A percentile compares a stretch with the other conserved stretches of the same genome.
Evolutionary conservation across 2,329 filamentous ascomycete species (phyloP).

Genomic region (Colletotrichum liriopes): DNA sequence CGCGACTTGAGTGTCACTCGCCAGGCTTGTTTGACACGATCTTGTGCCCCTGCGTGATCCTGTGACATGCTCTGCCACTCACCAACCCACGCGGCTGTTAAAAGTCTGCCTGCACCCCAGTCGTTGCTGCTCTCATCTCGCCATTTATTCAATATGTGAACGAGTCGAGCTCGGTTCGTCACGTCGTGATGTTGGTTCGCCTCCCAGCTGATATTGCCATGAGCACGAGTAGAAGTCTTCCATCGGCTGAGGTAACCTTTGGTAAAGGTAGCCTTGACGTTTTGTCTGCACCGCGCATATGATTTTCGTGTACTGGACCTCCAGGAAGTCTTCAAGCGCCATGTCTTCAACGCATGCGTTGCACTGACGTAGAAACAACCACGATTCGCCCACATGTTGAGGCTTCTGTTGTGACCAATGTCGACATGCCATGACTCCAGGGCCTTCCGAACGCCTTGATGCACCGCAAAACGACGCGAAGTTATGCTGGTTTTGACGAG

Average conservation of each 20-base stretch:
- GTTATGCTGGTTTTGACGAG: conserved; percentile 8
- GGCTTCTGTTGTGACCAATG: not conserved
- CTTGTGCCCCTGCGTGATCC: conserved; percentile 7
- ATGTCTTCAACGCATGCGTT: conserved; percentile 16
- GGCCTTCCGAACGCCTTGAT: conserved; percentile 15
- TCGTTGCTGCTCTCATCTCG: conserved; percentile 26
- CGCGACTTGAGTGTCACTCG: conserved; percentile 28
- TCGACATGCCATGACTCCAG: conserved; percentile 25
- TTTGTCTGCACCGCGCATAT: conserved; percentile 39
- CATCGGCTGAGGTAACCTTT: conserved; percentile 36
- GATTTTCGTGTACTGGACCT: conserved; percentile 34
- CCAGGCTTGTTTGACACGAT: conserved; percentile 24
- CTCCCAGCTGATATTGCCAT: conserved; percentile 26
- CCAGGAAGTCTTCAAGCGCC: conserved; percentile 31
- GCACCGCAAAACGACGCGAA: conserved; percentile 25
- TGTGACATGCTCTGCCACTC: conserved; percentile 42
- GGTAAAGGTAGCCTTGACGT: conserved; percentile 34
- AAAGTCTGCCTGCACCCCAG: conserved; percentile 15
- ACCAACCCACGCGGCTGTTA: conserved; percentile 37
- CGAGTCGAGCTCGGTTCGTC: conserved; percentile 2
- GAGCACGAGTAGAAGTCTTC: conserved; percentile 24
- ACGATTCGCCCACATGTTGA: conserved; percentile 30
- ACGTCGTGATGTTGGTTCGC: conserved; percentile 13
- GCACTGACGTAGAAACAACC: conserved; percentile 27
- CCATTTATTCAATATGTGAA: conserved; percentile 28